These are phyloP conservation scores for Cryptosporidium felis DNA, from an alignment of 169 alveolate species.

Conservation along the genomic window DNA sequence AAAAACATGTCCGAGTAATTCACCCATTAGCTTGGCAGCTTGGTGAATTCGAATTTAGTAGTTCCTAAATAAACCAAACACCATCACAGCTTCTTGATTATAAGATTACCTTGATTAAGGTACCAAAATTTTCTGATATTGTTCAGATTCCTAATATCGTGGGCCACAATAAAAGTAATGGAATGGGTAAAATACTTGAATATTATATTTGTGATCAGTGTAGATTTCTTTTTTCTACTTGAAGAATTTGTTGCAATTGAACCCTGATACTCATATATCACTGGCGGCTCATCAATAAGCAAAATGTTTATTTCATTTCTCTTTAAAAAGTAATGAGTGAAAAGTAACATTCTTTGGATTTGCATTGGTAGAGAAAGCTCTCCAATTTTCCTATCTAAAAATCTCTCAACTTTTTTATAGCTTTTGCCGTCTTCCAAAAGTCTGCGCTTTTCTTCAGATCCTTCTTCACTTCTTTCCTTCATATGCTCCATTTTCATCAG, in stretches of 20 bases:
- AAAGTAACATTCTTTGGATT: slow-evolving; percentile 37
- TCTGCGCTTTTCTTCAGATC: not conserved
- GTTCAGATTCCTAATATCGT: slow-evolving; percentile 50
- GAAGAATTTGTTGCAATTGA: not conserved
- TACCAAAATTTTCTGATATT: slow-evolving; percentile 51
- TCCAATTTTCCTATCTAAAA: not conserved
- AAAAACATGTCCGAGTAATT: no score
- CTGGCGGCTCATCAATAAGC: slow-evolving; percentile 70
- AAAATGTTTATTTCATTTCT: slow-evolving; percentile 35
- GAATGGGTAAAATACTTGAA: slow-evolving; percentile 47
- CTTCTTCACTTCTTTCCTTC: not conserved
- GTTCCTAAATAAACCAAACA: no score
- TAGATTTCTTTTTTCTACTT: not conserved
- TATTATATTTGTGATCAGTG: slow-evolving; percentile 37
- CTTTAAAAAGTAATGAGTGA: slow-evolving; percentile 23
- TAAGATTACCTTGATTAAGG: slow-evolving; percentile 20
- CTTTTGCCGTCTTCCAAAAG: not conserved
- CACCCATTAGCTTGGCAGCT: no score
- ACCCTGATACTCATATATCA: not conserved
- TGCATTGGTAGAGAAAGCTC: slow-evolving; percentile 21
- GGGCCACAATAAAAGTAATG: slow-evolving; percentile 61
- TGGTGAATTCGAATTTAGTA: no score
- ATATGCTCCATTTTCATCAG: not conserved
- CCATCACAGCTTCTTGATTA: not conserved
- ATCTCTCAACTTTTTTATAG: not conserved